These are phyloP conservation scores for Zalaria obscura DNA, from an alignment of 2,329 filamentous ascomycete species.

Conservation along the genomic window DNA sequence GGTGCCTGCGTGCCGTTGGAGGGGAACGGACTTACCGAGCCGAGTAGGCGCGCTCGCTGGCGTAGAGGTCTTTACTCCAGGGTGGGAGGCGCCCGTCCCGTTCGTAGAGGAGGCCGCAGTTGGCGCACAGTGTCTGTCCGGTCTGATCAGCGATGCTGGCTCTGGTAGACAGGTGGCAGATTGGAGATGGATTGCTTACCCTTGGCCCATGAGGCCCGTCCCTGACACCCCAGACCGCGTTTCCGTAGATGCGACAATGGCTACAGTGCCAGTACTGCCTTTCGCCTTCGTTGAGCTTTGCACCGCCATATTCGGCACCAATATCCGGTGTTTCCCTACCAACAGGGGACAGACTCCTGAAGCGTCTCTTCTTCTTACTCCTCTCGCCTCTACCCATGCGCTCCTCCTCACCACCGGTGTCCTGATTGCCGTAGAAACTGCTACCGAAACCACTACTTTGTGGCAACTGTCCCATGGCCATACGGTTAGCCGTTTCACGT, in stretches of 20 bases:
- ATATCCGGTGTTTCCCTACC: slow-evolving; percentile 72
- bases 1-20: not conserved
- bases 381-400: slow-evolving; percentile 83
- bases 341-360: slow-evolving; percentile 73
- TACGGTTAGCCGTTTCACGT: slow-evolving; percentile 79
- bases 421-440: slow-evolving; percentile 33
- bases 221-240: slow-evolving; percentile 84
- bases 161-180: slow-evolving; percentile 7
- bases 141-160: slow-evolving; percentile 5
- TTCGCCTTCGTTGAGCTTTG: slow-evolving; percentile 58
- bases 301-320: slow-evolving; percentile 52
- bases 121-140: slow-evolving; percentile 70
- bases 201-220: slow-evolving; percentile 77
- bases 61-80: slow-evolving; percentile 59
- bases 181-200: slow-evolving; percentile 38
- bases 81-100: slow-evolving; percentile 70
- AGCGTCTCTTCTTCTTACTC: slow-evolving; percentile 88
- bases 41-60: slow-evolving; percentile 23
- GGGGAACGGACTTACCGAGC: slow-evolving; percentile 4
- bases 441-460: slow-evolving; percentile 28
- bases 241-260: slow-evolving; percentile 80
- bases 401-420: slow-evolving; percentile 43
- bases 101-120: slow-evolving; percentile 82
- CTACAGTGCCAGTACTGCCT: slow-evolving; percentile 72
- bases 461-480: slow-evolving; percentile 27